Evolutionary conservation across 2,329 filamentous ascomycete genomes (phyloP).

Genomic region (Paramyrothecium sp.): DNA sequence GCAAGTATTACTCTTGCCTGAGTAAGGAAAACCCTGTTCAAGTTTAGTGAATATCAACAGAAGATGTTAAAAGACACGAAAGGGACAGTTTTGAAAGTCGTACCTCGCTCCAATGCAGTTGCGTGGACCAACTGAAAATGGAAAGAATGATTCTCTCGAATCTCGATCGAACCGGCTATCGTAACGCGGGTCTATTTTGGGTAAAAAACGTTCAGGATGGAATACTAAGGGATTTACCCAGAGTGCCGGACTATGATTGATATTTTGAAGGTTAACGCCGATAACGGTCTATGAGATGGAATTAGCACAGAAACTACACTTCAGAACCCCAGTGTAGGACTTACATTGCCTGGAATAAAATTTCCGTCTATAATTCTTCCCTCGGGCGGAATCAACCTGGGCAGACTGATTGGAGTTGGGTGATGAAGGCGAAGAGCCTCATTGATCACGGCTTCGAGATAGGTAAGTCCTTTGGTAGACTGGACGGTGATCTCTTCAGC

Average conservation of each 20-base stretch:
- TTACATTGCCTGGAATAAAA: not conserved
- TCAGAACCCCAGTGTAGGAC: not conserved
- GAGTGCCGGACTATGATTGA: constrained; percentile 31
- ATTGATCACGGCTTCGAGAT: not conserved
- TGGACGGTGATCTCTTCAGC: not conserved
- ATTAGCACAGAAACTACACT: constrained; percentile 37
- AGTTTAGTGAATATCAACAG: not conserved
- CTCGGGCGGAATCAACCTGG: not conserved
- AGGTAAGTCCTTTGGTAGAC: not conserved
- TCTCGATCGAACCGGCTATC: constrained; percentile 33
- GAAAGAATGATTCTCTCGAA: constrained; percentile 37
- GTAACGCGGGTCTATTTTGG: constrained; percentile 11
- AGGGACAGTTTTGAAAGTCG: constrained; percentile 13
- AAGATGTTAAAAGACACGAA: not conserved
- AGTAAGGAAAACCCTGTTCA: not conserved
- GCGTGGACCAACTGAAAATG: constrained; percentile 45
- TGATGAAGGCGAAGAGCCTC: constrained; percentile 38
- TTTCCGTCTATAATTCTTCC: not conserved
- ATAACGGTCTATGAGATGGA: constrained; percentile 25
- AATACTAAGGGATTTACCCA: constrained; percentile 36
- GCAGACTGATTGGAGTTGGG: not conserved
- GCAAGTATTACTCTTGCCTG: not conserved
- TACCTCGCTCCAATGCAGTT: constrained; percentile 51
- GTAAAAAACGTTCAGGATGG: constrained; percentile 45
- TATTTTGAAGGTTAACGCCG: not conserved